Conservation (phyloP, 805 yeast genomes). For the Torulaspora quercuum region DNA sequence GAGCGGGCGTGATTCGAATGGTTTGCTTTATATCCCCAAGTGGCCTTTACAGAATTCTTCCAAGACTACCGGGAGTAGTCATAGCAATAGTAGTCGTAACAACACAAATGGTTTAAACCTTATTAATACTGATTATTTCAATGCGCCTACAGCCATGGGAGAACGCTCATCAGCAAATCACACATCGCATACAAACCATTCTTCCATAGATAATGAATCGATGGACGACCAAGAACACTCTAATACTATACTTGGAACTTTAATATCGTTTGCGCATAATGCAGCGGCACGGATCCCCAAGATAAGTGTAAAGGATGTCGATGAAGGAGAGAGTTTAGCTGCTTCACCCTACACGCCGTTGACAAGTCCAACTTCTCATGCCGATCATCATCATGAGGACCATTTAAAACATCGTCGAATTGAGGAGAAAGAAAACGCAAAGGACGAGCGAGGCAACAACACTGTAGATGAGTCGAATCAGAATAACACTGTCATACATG, state of each 20-base stretch:
- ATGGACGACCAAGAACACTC: conserved; percentile 12
- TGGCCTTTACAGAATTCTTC: conserved; percentile 26
- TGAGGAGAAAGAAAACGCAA: conserved; percentile 4
- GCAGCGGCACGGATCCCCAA: conserved; percentile 39
- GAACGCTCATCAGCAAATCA: conserved; percentile 1
- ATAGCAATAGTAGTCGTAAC: conserved; percentile 4
- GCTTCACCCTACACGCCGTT: conserved; percentile 13
- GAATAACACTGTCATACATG: conserved; percentile 20
- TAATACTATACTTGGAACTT: conserved; percentile 42
- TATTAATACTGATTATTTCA: conserved; percentile 19
- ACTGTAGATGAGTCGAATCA: conserved; percentile 8
- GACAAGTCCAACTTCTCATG: conserved; percentile 6
- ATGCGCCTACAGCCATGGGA: conserved; percentile 16
- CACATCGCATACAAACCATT: conserved; percentile 6
- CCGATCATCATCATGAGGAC: background rate
- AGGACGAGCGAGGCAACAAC: conserved; percentile 4
- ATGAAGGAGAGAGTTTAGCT: conserved; percentile 10
- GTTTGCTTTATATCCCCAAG: conserved; percentile 14
- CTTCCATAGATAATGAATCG: background rate
- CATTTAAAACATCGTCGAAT: background rate
- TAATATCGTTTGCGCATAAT: conserved; percentile 47
- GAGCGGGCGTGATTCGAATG: background rate
- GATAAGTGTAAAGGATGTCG: conserved; percentile 14
- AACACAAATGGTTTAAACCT: conserved; percentile 5
- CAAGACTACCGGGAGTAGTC: conserved; percentile 1